Evolutionary conservation across 768 basidiomycete genomes (phyloP).

Genomic region (Boletus rex-veris): DNA sequence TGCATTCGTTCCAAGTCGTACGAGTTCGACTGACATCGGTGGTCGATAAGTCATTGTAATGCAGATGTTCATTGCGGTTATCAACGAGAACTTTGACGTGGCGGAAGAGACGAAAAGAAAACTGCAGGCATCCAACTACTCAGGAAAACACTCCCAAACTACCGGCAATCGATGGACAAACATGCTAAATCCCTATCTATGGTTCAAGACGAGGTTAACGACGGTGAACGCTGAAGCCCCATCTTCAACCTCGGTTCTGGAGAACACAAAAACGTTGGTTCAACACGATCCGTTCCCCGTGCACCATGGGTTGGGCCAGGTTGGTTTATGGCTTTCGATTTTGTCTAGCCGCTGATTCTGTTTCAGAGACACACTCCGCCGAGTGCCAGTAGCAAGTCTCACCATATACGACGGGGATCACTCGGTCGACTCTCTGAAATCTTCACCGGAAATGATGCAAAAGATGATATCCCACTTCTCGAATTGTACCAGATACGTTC

Average conservation of each 20-base stretch:
- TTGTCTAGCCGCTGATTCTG: conserved; percentile 12
- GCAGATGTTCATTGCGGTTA: conserved; percentile 96
- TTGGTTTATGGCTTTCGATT: conserved; percentile 17
- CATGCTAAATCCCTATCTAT: conserved; percentile 83
- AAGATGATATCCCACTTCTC: conserved; percentile 57
- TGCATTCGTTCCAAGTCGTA: not conserved
- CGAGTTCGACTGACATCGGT: not conserved
- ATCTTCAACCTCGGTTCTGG: conserved; percentile 72
- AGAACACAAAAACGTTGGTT: conserved; percentile 73
- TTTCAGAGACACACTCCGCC: conserved; percentile 12
- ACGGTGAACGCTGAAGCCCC: conserved; percentile 67
- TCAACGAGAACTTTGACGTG: conserved; percentile 92
- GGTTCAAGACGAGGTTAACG: conserved; percentile 70
- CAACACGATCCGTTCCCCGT: conserved; percentile 49
- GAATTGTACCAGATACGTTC: conserved; percentile 43
- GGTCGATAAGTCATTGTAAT: conserved; percentile 70
- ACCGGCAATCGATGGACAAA: conserved; percentile 58
- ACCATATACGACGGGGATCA: conserved; percentile 55
- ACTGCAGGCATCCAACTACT: conserved; percentile 72
- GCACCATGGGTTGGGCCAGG: conserved; percentile 28
- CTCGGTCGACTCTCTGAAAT: conserved; percentile 59
- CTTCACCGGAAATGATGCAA: conserved; percentile 54
- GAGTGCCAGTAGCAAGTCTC: conserved; percentile 32
- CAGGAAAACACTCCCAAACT: conserved; percentile 55
- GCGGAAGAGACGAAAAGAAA: conserved; percentile 88